Percentiles rank a stretch among this genome's conserved stretches.
These are phyloP conservation scores for Fusarium fracticaudum DNA, from an alignment of 2,329 filamentous ascomycete genomes.

Conservation along the genomic window DNA sequence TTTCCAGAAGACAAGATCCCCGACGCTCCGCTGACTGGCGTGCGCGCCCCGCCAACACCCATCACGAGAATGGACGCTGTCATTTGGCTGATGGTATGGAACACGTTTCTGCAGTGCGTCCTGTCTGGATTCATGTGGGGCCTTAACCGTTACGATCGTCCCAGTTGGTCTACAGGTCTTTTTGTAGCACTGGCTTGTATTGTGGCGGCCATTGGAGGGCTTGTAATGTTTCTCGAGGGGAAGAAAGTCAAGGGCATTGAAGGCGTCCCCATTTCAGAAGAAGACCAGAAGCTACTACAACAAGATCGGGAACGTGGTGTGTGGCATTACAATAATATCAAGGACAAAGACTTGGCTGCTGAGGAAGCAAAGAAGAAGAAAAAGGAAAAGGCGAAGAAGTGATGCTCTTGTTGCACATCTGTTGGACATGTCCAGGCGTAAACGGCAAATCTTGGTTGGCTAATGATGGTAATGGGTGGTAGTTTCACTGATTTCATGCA, in stretches of 20 bases:
- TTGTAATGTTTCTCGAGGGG: conserved; percentile 77
- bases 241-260: conserved; percentile 77
- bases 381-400: conserved; percentile 39
- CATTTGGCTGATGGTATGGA: conserved; percentile 80
- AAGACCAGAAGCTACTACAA: conserved; percentile 61
- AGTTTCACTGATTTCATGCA: neutral
- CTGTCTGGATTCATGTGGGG: conserved; percentile 87
- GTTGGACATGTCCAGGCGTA: neutral
- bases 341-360: conserved; percentile 46
- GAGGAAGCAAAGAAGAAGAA: conserved; percentile 34
- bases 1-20: conserved; percentile 71
- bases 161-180: conserved; percentile 80
- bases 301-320: conserved; percentile 65
- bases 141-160: conserved; percentile 76
- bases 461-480: neutral
- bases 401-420: neutral
- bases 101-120: conserved; percentile 79
- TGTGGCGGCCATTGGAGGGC: conserved; percentile 73
- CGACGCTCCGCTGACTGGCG: conserved; percentile 74
- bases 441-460: neutral
- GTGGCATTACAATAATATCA: conserved; percentile 61
- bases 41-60: conserved; percentile 72
- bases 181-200: conserved; percentile 80
- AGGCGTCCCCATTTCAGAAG: conserved; percentile 70
- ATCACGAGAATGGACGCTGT: conserved; percentile 83